Evolutionary conservation across 208 protist species (phyloP).

Genomic region (Leishmania guyanensis): DNA sequence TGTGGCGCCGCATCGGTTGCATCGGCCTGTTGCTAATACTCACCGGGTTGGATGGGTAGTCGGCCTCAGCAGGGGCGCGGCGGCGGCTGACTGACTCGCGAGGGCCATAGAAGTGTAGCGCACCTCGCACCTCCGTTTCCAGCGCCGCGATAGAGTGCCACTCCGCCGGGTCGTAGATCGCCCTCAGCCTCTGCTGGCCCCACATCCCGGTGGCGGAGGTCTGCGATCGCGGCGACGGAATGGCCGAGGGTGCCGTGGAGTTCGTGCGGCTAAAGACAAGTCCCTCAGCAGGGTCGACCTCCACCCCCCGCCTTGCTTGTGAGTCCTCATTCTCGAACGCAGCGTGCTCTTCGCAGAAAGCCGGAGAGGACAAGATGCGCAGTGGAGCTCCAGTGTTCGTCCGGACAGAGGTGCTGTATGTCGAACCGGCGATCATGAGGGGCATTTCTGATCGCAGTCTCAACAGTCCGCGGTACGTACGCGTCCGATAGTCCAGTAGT

Average conservation of each 20-base stretch:
- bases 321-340: conserved; percentile 20
- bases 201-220: conserved; percentile 27
- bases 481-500: conserved; percentile 51
- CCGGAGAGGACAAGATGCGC: conserved; percentile 39
- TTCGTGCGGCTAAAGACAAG: conserved; percentile 36
- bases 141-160: conserved; percentile 56
- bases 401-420: conserved; percentile 39
- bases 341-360: conserved; percentile 26
- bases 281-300: conserved; percentile 16
- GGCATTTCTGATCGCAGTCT: conserved; percentile 30
- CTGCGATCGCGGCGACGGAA: conserved; percentile 33
- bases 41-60: conserved; percentile 8
- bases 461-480: conserved; percentile 36
- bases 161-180: conserved; percentile 60
- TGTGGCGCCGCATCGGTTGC: neutral
- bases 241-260: conserved; percentile 20
- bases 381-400: conserved; percentile 31
- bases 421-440: conserved; percentile 53
- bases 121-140: conserved; percentile 61
- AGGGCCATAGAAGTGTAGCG: conserved; percentile 36
- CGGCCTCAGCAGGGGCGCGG: conserved; percentile 7
- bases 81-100: conserved; percentile 30
- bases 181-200: conserved; percentile 44
- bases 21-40: conserved; percentile 11
- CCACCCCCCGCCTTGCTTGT: neutral